Percentiles rank a stretch among this genome's conserved stretches.
Evolutionary conservation across 2,329 filamentous ascomycete genomes (phyloP).

Genomic region (Diaporthe sp.): DNA sequence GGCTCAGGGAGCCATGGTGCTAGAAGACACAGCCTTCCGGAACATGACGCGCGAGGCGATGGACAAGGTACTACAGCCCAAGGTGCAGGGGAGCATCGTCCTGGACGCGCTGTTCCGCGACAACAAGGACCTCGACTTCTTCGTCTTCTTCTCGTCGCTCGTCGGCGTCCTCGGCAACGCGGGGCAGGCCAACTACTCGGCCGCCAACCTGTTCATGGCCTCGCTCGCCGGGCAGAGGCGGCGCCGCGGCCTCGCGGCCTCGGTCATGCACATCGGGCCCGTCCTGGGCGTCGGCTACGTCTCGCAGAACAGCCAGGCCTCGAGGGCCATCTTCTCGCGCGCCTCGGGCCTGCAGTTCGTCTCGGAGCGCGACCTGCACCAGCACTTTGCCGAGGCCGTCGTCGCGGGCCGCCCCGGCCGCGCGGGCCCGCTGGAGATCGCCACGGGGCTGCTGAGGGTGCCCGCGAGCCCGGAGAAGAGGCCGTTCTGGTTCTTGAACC

Average conservation of each 20-base stretch:
- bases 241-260: conserved; percentile 54
- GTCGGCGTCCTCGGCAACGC: conserved; percentile 46
- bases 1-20: conserved; percentile 39
- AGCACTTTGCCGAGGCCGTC: conserved; percentile 59
- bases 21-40: conserved; percentile 19
- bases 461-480: conserved; percentile 4
- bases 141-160: conserved; percentile 50
- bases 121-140: conserved; percentile 46
- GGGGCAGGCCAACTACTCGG: conserved; percentile 58
- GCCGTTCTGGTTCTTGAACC: conserved; percentile 15
- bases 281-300: conserved; percentile 61
- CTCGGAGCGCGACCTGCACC: conserved; percentile 56
- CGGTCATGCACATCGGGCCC: conserved; percentile 54
- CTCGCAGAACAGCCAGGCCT: conserved; percentile 1
- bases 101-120: conserved; percentile 45
- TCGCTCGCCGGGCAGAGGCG: conserved; percentile 52
- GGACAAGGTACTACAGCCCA: conserved; percentile 11
- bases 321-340: not conserved
- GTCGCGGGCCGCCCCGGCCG: conserved; percentile 32
- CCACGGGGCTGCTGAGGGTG: not conserved
- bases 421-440: not conserved
- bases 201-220: conserved; percentile 58
- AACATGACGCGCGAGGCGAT: conserved; percentile 2
- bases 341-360: not conserved
- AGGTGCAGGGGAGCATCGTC: not conserved